Evolutionary conservation across 116 monocot species (phyloP), one percentile per base, ranked within the genome.

Genomic region (Dioscorea cayenensis): DNA sequence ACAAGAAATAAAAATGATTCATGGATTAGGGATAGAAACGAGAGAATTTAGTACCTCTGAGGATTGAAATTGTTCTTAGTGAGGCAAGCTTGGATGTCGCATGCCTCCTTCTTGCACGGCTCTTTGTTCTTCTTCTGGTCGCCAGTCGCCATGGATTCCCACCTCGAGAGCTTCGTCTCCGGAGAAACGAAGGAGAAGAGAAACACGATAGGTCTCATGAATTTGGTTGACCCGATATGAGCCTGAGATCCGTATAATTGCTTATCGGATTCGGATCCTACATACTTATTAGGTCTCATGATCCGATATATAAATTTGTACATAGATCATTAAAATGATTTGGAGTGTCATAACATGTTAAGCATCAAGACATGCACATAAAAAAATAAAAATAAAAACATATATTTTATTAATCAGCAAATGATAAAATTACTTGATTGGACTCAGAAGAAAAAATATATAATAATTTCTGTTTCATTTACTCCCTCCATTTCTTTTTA

Each of bases 101-200:
- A 95, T 6, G 95, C 92, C 80, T 89, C 85, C 75, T 92, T 95
- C 83, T 95, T 95, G 83, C 95, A 95, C 51, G 95, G 92, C 63
- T 91, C 95, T 70, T 89, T 84, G 67, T 38, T 78, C 76, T 83
- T 75, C 77, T 84, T 73, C 79, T 84, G 51, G 61, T 23, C 50
- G 28, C 65, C 74, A 82, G 85, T 83, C 72, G 18, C 19, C 55
- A 55, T 55, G 5, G 55, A 55, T 55, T 55, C 55, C 17, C n/a
- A 16, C 55, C 3, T 55, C 55, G 19, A 18, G 13, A 16, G 17
- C 52, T 52, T 18, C 17, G 25, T 52, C 18, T 10, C 52, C 1
- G 12, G 52, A 52, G 5, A 19, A 16, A n/a, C 16, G 19, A 55
- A 55, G 6, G 5, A 14, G 14, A 18, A n/a, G n/a, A 55, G 55